phyloP scores from a whole-genome alignment of 2,329 filamentous ascomycete species.

The Dothistroma septosporum region DNA sequence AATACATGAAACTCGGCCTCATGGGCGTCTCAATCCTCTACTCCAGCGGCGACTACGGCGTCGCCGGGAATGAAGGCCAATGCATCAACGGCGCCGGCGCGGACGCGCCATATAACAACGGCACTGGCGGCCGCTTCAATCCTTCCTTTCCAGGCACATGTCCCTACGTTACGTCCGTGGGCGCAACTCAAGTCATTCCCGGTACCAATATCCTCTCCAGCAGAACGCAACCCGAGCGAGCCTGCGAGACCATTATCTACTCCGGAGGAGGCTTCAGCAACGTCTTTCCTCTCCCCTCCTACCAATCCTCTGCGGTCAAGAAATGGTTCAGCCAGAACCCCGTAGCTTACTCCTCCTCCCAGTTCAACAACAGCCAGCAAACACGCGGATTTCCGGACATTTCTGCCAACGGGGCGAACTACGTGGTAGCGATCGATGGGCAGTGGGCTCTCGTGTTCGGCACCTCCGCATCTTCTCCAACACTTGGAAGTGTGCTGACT shows the following conservation, averaged over 20 bases:
- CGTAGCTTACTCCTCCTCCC: conserved; percentile 28
- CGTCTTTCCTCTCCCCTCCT: conserved; percentile 46
- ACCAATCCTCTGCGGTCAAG: conserved; percentile 44
- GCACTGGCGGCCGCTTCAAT: conserved; percentile 41
- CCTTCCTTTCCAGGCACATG: conserved; percentile 42
- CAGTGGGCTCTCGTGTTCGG: conserved; percentile 45
- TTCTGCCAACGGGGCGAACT: conserved; percentile 33
- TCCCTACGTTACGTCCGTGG: conserved; percentile 42
- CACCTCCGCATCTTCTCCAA: conserved; percentile 50
- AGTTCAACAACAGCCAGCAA: conserved; percentile 20
- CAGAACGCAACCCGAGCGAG: conserved; percentile 39
- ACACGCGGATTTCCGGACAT: conserved; percentile 35
- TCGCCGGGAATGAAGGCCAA: conserved; percentile 26
- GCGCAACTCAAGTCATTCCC: conserved; percentile 42
- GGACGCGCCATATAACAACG: conserved; percentile 30
- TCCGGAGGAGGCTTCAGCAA: conserved; percentile 50
- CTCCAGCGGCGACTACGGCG: conserved; percentile 48
- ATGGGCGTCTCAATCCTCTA: conserved; percentile 48
- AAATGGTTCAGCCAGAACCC: conserved; percentile 40
- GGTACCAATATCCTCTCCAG: conserved; percentile 22
- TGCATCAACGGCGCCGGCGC: conserved; percentile 19
- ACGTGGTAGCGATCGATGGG: conserved; percentile 42
- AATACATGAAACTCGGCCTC: conserved; percentile 55
- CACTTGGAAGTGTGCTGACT: conserved; percentile 48
- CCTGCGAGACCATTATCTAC: conserved; percentile 45